A percentile compares a stretch with the other conserved stretches of the same genome.
Conservation (phyloP, 2,329 filamentous ascomycete species). For the Ilyonectria mors-panacis region DNA sequence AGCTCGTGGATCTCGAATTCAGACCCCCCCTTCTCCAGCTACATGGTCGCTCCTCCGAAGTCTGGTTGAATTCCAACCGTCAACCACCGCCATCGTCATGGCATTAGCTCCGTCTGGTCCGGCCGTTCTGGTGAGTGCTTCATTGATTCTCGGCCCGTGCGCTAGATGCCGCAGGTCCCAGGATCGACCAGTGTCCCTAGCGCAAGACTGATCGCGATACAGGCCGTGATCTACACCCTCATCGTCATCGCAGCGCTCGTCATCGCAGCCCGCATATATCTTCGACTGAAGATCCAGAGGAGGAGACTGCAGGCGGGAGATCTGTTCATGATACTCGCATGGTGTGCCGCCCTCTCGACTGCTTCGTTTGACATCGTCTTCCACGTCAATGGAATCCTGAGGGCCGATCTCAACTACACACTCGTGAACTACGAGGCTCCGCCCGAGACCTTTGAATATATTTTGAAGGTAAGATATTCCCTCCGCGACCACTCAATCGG, state of each 20-base stretch:
- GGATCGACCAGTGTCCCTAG: neutral
- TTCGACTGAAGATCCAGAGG: constrained; percentile 9
- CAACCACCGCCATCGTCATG: neutral
- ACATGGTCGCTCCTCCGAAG: neutral
- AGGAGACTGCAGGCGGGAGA: neutral
- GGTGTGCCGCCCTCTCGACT: neutral
- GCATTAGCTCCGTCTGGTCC: neutral
- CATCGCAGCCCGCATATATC: constrained; percentile 7
- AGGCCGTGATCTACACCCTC: constrained; percentile 20
- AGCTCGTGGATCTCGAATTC: neutral
- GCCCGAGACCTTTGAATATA: neutral
- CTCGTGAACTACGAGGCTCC: constrained; percentile 7
- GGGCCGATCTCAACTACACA: constrained; percentile 7
- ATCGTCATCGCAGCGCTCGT: neutral
- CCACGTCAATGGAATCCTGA: neutral
- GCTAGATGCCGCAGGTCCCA: neutral
- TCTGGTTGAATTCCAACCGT: neutral
- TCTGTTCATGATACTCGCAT: constrained; percentile 8
- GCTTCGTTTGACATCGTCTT: constrained; percentile 10
- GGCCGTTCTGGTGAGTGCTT: neutral
- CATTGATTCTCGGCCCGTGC: neutral
- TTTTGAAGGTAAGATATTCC: neutral
- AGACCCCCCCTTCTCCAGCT: neutral
- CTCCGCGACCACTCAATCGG: neutral
- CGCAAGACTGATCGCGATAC: neutral